Evolutionary conservation across 805 yeast genomes (phyloP).

Genomic region (Saturnispora serradocipensis): DNA sequence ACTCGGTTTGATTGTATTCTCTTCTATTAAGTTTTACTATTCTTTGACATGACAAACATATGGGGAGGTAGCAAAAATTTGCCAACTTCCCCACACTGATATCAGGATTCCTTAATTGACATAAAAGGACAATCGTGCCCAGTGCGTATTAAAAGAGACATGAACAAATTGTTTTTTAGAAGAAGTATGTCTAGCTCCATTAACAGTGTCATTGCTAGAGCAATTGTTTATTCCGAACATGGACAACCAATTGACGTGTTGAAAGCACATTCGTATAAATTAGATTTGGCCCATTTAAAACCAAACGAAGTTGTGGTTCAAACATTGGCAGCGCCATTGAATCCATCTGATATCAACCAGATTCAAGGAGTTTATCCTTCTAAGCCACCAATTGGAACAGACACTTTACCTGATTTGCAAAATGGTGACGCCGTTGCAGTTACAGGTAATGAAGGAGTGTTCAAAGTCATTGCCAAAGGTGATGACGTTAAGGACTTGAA

Average conservation of each 20-base stretch:
- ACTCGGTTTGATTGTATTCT: neutral
- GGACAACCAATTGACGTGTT: conserved; percentile 58
- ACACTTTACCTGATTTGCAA: conserved; percentile 38
- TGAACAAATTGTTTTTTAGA: neutral
- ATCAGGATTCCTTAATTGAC: neutral
- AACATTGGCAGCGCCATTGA: conserved; percentile 73
- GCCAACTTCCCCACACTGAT: neutral
- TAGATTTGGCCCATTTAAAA: conserved; percentile 24
- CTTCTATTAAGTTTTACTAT: too few species aligned
- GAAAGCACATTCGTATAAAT: conserved; percentile 40
- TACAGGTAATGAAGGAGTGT: conserved; percentile 92
- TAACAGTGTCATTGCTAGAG: conserved; percentile 33
- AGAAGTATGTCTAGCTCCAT: conserved; percentile 13
- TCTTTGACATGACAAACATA: too few species aligned
- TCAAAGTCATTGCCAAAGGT: conserved; percentile 74
- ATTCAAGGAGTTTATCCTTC: conserved; percentile 81
- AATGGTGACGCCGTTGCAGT: conserved; percentile 55
- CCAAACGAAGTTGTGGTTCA: conserved; percentile 51
- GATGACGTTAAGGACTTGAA: conserved; percentile 35
- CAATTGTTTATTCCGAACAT: conserved; percentile 57
- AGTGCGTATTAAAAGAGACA: neutral
- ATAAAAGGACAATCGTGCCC: neutral
- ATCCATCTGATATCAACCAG: conserved; percentile 86
- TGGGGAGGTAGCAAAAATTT: neutral
- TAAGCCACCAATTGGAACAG: conserved; percentile 49